These are phyloP conservation scores for Thraustochytrium striatum DNA, from an alignment of 352 stramenopile genomes.

Conservation along the genomic window DNA sequence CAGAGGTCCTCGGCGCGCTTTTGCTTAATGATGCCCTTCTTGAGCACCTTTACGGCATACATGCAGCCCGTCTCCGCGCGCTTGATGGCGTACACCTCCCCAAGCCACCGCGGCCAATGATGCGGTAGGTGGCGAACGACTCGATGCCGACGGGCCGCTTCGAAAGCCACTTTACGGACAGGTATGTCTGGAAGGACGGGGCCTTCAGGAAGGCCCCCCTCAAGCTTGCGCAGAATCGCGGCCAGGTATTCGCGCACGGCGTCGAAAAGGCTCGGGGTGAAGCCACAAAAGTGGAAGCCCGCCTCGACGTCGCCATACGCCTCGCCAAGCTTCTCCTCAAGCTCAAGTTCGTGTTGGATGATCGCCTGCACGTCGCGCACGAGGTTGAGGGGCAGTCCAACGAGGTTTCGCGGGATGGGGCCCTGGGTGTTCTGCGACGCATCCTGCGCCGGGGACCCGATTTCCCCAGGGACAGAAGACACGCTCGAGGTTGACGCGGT, in stretches of 20 bases:
- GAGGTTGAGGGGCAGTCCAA: neutral
- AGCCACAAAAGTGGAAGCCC: neutral
- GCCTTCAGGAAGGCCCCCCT: constrained; percentile 67
- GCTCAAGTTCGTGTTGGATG: neutral
- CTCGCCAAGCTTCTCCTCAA: neutral
- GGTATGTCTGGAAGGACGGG: constrained; percentile 69
- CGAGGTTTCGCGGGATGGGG: no score
- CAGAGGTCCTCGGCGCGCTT: constrained; percentile 67
- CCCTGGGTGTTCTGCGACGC: no score
- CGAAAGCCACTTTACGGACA: constrained; percentile 83
- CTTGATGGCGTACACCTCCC: constrained; percentile 82
- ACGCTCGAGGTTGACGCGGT: no score
- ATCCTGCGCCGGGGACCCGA: no score
- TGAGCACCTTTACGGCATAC: constrained; percentile 81
- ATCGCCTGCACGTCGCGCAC: neutral
- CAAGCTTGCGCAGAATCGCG: neutral
- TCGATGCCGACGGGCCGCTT: constrained; percentile 72
- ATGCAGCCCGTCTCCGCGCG: constrained; percentile 66
- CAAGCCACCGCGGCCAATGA: constrained; percentile 94
- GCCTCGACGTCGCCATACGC: neutral
- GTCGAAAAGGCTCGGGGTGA: neutral
- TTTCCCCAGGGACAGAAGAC: no score
- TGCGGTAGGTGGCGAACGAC: constrained; percentile 91
- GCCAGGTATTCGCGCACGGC: neutral
- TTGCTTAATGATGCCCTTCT: constrained; percentile 78